Base-by-base conservation (phyloP, 139 green algal genomes). In the Eudorina sp. region DNA sequence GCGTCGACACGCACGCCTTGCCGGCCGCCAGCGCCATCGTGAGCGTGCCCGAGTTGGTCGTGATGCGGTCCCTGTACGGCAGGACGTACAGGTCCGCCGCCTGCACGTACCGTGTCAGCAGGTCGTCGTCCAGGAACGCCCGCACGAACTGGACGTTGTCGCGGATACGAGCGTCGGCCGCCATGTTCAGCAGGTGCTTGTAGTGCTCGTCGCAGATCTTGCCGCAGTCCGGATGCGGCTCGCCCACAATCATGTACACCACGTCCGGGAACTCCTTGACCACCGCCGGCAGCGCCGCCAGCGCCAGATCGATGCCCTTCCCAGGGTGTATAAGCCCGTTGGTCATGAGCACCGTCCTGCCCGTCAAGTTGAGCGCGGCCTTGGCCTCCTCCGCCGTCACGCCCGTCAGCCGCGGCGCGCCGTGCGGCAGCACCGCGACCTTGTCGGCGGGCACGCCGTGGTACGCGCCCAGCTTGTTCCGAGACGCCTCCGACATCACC, bases 381-480 rank as follows among this genome's bases (percentile, higher is more conserved):
- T 74, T 74, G 5, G n/a, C 64, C 29, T 23, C 64, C 16, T 23
- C 64, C 29, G n/a, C 29, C 18, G 34, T 74, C 18, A 74, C 64
- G 4, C 14, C 29, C n/a, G 64, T 23, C 11, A 74, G 18, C 29
- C n/a, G 29, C 16, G 64, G 64, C 11, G n/a, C 64, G 16, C 64
- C 64, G 34, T 74, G 64, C 34, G 64, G 64, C 64, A 74, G 64
- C 11, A 74, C 64, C 8, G 34, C 64, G 25, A 74, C 64, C 3
- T 38, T 40, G 16, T 38, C 64, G 64, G 25, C 34, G 18, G 64
- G 64, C 2, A 74, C 36, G 34, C 64, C 64, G 64, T 74, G 64
- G 16, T 43, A 74, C 25, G 64, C 64, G 64, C 64, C 64, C 64
- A 74, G 64, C 64, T 74, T 74, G 64, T 74, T 74, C 29, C 64